phyloP scores from a whole-genome alignment of 2,329 filamentous ascomycete species.

The Cadophora sp. region DNA sequence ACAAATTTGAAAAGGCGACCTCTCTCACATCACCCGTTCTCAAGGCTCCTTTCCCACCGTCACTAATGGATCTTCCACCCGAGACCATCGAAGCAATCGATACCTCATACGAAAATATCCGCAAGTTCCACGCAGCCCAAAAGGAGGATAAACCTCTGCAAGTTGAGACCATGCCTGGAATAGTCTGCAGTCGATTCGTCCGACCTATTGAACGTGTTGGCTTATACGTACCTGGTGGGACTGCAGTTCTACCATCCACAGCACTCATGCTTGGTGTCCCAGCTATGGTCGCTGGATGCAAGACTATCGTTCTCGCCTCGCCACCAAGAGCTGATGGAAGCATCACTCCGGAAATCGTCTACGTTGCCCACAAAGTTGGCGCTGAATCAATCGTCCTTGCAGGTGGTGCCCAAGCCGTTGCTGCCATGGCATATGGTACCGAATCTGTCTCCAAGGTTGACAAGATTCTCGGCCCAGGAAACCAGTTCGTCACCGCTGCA shows the following conservation, averaged over 20 bases:
- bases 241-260: slow-evolving; percentile 94
- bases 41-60: slow-evolving; percentile 83
- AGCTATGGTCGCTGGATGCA: slow-evolving; percentile 95
- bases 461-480: slow-evolving; percentile 97
- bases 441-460: slow-evolving; percentile 95
- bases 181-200: slow-evolving; percentile 91
- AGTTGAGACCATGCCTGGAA: slow-evolving; percentile 98
- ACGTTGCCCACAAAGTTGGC: slow-evolving; percentile 94
- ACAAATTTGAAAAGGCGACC: slow-evolving; percentile 97
- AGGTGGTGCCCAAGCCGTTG: slow-evolving; percentile 93
- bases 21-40: slow-evolving; percentile 89
- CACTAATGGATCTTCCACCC: slow-evolving; percentile 82
- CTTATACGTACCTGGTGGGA: slow-evolving; percentile 93
- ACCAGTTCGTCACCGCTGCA: slow-evolving; percentile 97
- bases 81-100: slow-evolving; percentile 95
- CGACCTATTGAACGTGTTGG: slow-evolving; percentile 96
- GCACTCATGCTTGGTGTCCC: slow-evolving; percentile 98
- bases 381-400: slow-evolving; percentile 96
- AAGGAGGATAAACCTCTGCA: slow-evolving; percentile 80
- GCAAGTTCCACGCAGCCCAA: slow-evolving; percentile 91
- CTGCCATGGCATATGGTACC: slow-evolving; percentile 96
- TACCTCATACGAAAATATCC: slow-evolving; percentile 91
- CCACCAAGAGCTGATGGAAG: slow-evolving; percentile 89
- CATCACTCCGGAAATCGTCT: slow-evolving; percentile 95
- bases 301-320: slow-evolving; percentile 92